These are phyloP conservation scores for Melanomma pulvis-pyrius DNA, from an alignment of 495 filamentous ascomycete genomes.

Conservation along the genomic window DNA sequence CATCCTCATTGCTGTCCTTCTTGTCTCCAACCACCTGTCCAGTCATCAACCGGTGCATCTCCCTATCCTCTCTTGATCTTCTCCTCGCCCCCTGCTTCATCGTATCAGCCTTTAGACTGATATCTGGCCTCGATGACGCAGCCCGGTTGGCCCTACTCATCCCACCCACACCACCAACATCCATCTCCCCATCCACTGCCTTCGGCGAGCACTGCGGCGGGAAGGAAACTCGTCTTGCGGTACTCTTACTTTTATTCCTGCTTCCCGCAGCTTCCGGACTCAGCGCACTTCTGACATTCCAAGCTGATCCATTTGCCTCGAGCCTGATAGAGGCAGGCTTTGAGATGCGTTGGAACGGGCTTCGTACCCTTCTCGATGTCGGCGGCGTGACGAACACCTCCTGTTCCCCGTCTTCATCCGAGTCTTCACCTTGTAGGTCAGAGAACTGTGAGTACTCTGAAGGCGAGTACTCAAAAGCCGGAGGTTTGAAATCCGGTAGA, in stretches of 20 bases:
- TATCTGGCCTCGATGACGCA: background rate
- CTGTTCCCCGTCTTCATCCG: background rate
- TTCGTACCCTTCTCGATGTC: background rate
- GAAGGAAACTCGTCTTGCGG: background rate
- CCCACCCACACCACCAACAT: too few species aligned
- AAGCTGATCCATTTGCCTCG: too few species aligned
- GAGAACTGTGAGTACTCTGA: background rate
- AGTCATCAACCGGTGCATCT: background rate
- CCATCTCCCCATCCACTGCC: background rate
- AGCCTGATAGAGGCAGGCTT: background rate
- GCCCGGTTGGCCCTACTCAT: background rate
- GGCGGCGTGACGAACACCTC: conserved; percentile 9
- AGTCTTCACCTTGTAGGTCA: background rate
- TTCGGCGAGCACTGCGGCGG: background rate
- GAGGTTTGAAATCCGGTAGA: background rate
- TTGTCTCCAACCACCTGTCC: background rate
- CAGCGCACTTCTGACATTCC: background rate
- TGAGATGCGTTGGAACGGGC: background rate
- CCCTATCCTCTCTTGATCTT: background rate
- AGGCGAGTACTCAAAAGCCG: background rate
- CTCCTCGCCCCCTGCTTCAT: background rate
- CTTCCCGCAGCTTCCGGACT: too few species aligned
- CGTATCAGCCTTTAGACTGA: background rate
- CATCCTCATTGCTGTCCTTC: too few species aligned
- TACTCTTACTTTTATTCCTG: too few species aligned